Base-by-base conservation (phyloP, 495 filamentous ascomycete genomes). In the Talaromyces liani region DNA sequence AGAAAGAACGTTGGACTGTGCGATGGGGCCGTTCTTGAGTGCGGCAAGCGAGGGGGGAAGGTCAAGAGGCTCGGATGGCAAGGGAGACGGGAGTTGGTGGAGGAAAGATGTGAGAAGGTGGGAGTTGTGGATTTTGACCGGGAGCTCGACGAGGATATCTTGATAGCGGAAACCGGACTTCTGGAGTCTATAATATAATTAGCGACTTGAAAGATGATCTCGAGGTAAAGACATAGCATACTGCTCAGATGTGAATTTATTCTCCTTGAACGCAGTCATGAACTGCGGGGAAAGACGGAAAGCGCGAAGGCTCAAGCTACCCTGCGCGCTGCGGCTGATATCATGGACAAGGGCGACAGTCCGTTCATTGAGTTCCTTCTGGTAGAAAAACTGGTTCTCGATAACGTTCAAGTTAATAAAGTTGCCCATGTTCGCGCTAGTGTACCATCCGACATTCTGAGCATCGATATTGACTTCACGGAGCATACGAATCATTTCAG, bases 361-460 rank as follows among this genome's bases (percentile, higher is more conserved):
- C 72, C 87, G 82, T 73, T 97, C 92, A 72, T 97, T 98, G 73
- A 88, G 71, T 69, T 93, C 91, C 70, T 89, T 92, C 81, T 98
- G 94, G 79, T 96, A 98, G 78, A 91, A 90, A 77, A 88, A 93
- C 77, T 97, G 94, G 77, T 98, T 98, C 82, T 98, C 94, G 79
- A 98, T 91, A 71, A 96, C 92, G 80, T 90, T 91, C 68, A 88
- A 75, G 80, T 90, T 96, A 79, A 98, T 84, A 64, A 98, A 98
- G 82, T 97, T 97, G 72, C 94, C 95, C 87, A 98, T 94, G 77
- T 92, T 97, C 64, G 93, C 92, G 77, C 92, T 97, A 61, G 91
- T 96, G 77, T 98, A 98, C 93, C 93, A 98, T 63, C 94, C 94
- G 62, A 95, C 92, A 68, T 91, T 96, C 80, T 98, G 96, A 65